A percentile compares a stretch with the other conserved stretches of the same genome.
phyloP scores from a whole-genome alignment of 2,329 filamentous ascomycete genomes.

The Aspergillus japonicus region DNA sequence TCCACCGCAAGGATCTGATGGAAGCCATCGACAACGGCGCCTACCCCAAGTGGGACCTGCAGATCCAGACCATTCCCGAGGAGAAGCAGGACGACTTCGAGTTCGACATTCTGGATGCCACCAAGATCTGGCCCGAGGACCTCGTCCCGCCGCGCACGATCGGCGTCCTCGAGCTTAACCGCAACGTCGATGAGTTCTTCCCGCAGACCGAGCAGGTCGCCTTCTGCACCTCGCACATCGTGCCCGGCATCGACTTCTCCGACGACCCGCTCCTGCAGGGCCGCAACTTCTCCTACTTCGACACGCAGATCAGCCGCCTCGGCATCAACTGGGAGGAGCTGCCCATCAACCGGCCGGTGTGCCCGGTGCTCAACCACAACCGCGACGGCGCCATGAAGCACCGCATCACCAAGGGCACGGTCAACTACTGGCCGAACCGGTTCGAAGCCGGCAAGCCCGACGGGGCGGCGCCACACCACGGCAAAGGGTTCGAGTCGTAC shows the following conservation, averaged over 20 bases:
- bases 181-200: conserved; percentile 78
- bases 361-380: conserved; percentile 73
- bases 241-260: conserved; percentile 74
- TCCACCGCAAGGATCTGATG: conserved; percentile 73
- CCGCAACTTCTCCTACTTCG: conserved; percentile 63
- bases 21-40: conserved; percentile 70
- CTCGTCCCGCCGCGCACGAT: conserved; percentile 72
- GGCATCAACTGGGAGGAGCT: conserved; percentile 74
- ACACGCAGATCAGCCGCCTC: conserved; percentile 61
- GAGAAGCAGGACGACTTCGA: conserved; percentile 72
- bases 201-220: conserved; percentile 78
- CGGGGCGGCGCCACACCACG: conserved; percentile 54
- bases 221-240: conserved; percentile 77
- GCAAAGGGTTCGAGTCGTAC: conserved; percentile 65
- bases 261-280: conserved; percentile 73
- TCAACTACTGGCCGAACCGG: conserved; percentile 79
- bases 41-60: conserved; percentile 76
- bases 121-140: conserved; percentile 82
- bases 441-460: conserved; percentile 62
- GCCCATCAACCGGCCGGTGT: conserved; percentile 72
- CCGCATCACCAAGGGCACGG: conserved; percentile 67
- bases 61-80: conserved; percentile 73
- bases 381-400: conserved; percentile 72
- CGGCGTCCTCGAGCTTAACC: conserved; percentile 75
- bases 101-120: conserved; percentile 80